Base-by-base conservation (phyloP, 176 grass and related monocot species). In the Musa troglodytarum region DNA sequence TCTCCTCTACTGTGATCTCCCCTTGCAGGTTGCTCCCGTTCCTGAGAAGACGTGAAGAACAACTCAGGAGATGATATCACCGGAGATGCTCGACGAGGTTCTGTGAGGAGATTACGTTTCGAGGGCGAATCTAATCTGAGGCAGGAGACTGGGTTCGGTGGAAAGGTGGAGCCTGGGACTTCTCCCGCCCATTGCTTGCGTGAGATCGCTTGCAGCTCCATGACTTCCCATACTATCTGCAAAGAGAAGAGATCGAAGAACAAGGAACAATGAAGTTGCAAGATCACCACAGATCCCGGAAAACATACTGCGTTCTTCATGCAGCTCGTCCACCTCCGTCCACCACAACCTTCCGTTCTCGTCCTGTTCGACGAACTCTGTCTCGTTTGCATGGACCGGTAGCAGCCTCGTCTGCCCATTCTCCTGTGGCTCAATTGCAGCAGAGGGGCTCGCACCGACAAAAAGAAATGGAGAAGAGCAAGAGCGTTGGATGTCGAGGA, bases 1-100 rank as follows among this genome's bases (percentile, higher is more conserved):
- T 71, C 68, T 71, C 68, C 26, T 71, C 50, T 8, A 21, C 49
- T 5, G 68, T 51, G 68, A 71, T 71, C 49, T 71, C 26, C n/a
- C 50, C 49, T 1, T 52, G 68, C 2, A 71, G 50, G n/a, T 71
- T 51, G n/a, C 49, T 71, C 8, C 34, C 49, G 19, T 71, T 51
- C 68, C 68, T 71, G 50, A 71, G 43, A 71, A 21, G 21, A 20
- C 22, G 34, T 6, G 34, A 43, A 43, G 34, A 43, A 43, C 34
- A 43, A 43, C 4, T 43, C 34, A 43, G 34, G 34, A 43, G 34
- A 43, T 43, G 4, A 43, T 43, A 43, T 43, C 34, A 43, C 34
- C 34, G 34, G 34, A 43, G 34, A 43, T 43, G 34, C 3, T 43
- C 34, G 6, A 43, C 34, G 34, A 43, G 34, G 34, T 43, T 3